Conservation (phyloP, 768 basidiomycete species). For the Pleurotus djamor region DNA sequence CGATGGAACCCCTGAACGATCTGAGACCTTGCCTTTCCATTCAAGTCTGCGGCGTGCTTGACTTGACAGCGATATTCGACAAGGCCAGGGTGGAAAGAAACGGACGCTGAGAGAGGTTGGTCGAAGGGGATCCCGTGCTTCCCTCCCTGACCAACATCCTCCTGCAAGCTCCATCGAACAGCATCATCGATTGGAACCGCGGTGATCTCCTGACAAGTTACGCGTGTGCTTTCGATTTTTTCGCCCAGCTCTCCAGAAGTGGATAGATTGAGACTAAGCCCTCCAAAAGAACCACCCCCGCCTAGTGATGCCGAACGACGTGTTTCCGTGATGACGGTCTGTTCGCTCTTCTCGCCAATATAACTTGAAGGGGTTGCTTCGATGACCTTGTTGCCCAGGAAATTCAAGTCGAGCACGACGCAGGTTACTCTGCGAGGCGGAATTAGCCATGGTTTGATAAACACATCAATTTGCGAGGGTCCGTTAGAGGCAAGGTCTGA, state of each 20-base stretch:
- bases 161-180: not conserved
- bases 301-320: not conserved
- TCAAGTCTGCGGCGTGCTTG: too few relatives aligned
- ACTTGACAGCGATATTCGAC: too few relatives aligned
- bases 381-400: not conserved
- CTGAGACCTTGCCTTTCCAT: too few relatives aligned
- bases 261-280: not conserved
- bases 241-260: not conserved
- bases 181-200: not conserved
- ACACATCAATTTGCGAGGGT: not conserved
- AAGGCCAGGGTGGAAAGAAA: too few relatives aligned
- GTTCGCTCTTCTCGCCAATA: not conserved
- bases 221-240: not conserved
- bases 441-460: not conserved
- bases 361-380: not conserved
- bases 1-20: too few relatives aligned
- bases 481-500: not conserved
- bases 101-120: too few relatives aligned
- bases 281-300: not conserved
- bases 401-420: not conserved
- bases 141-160: not conserved
- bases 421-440: not conserved
- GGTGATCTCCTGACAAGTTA: not conserved
- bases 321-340: not conserved
- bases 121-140: not conserved